Evolutionary conservation across 2,329 filamentous ascomycete genomes (phyloP).

Genomic region (Fusarium nematophilum): DNA sequence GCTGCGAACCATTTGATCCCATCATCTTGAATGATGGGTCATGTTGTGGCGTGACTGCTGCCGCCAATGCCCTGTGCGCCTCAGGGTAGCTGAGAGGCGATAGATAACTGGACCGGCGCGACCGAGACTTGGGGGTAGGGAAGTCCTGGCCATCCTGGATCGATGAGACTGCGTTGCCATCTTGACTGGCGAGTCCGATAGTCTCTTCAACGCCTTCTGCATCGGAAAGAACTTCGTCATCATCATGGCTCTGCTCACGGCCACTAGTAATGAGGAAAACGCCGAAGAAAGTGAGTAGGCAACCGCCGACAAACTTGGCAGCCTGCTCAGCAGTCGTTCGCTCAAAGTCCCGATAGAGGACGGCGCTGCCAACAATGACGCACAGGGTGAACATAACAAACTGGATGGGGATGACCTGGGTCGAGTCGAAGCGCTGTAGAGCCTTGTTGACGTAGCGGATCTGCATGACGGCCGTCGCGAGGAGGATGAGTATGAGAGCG

Average conservation of each 20-base stretch:
- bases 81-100: conserved; percentile 60
- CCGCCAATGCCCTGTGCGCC: conserved; percentile 47
- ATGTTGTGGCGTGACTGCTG: conserved; percentile 47
- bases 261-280: conserved; percentile 98
- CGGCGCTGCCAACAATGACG: conserved; percentile 92
- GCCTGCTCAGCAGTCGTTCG: conserved; percentile 79
- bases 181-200: conserved; percentile 68
- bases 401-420: conserved; percentile 96
- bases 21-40: conserved; percentile 52
- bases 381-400: conserved; percentile 97
- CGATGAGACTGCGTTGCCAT: conserved; percentile 36
- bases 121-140: conserved; percentile 46
- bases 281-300: conserved; percentile 90
- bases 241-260: conserved; percentile 69
- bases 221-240: conserved; percentile 64
- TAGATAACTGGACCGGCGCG: conserved; percentile 61
- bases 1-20: conserved; percentile 46
- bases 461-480: conserved; percentile 92
- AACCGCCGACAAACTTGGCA: conserved; percentile 88
- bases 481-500: conserved; percentile 80
- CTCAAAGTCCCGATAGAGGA: conserved; percentile 96
- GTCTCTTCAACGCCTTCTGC: conserved; percentile 72
- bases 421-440: conserved; percentile 94
- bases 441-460: conserved; percentile 93
- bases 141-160: conserved; percentile 34